phyloP scores from a whole-genome alignment of 2,329 filamentous ascomycete genomes.

The Orbilia quercus region DNA sequence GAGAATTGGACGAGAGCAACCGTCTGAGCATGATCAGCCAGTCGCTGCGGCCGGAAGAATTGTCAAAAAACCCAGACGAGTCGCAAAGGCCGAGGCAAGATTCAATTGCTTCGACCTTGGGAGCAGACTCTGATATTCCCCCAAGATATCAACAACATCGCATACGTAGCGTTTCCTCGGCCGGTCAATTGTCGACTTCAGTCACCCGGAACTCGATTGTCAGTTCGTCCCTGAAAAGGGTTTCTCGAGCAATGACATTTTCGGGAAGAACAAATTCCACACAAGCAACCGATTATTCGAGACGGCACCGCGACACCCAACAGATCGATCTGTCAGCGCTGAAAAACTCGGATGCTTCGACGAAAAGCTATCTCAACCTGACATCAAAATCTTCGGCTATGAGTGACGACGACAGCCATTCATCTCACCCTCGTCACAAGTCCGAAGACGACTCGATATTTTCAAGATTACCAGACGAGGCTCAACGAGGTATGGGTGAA shows the following conservation, averaged over 20 bases:
- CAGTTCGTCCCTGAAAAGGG: conserved; percentile 55
- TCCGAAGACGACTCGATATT: conserved; percentile 42
- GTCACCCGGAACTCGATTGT: conserved; percentile 52
- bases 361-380: conserved; percentile 43
- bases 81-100: conserved; percentile 39
- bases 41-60: conserved; percentile 6
- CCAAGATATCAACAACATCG: conserved; percentile 39
- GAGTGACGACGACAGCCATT: conserved; percentile 26
- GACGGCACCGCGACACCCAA: conserved; percentile 23
- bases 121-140: conserved; percentile 38
- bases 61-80: conserved; percentile 14
- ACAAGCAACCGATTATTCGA: conserved; percentile 30
- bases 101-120: conserved; percentile 48
- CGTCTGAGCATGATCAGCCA: conserved; percentile 31
- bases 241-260: conserved; percentile 51
- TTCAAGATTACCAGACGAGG: conserved; percentile 37
- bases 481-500: conserved; percentile 27
- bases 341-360: conserved; percentile 31
- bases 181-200: conserved; percentile 36
- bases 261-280: conserved; percentile 34
- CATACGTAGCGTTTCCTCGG: conserved; percentile 44
- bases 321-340: conserved; percentile 33
- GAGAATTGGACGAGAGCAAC: conserved; percentile 39
- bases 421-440: conserved; percentile 32
- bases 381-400: conserved; percentile 40